These are phyloP conservation scores for Trichoderma asperelloides DNA, from an alignment of 495 filamentous ascomycete species.

Conservation along the genomic window DNA sequence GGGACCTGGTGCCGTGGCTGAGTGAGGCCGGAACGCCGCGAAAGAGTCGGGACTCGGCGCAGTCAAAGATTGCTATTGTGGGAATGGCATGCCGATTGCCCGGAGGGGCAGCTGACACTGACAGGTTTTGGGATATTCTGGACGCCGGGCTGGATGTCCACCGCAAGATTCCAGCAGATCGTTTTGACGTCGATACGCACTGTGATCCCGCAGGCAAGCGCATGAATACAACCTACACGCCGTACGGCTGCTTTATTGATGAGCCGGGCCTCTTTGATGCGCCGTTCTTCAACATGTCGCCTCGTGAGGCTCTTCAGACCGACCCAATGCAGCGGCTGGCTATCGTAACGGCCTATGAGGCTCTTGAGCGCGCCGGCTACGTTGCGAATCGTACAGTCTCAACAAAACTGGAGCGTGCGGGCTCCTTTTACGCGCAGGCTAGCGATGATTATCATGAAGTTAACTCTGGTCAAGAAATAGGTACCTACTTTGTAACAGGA, in stretches of 20 bases:
- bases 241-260: neutral
- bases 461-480: neutral
- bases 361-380: neutral
- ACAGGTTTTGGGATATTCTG: constrained; percentile 34
- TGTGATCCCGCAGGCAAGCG: neutral
- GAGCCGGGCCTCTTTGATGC: neutral
- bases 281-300: neutral
- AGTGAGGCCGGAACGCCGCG: neutral
- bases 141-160: neutral
- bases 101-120: constrained; percentile 30
- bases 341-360: neutral
- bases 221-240: neutral
- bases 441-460: neutral
- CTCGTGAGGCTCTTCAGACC: neutral
- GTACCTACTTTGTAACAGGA: neutral
- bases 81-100: constrained; percentile 49
- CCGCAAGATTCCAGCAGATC: constrained; percentile 42
- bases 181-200: constrained; percentile 49
- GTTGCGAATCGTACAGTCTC: neutral
- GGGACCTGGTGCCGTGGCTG: neutral
- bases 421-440: neutral
- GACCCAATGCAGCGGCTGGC: neutral
- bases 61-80: constrained; percentile 38
- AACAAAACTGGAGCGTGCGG: neutral
- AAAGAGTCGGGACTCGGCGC: neutral